phyloP scores from a whole-genome alignment of 176 grass and related monocot genomes.

The Aegilops longissima region DNA sequence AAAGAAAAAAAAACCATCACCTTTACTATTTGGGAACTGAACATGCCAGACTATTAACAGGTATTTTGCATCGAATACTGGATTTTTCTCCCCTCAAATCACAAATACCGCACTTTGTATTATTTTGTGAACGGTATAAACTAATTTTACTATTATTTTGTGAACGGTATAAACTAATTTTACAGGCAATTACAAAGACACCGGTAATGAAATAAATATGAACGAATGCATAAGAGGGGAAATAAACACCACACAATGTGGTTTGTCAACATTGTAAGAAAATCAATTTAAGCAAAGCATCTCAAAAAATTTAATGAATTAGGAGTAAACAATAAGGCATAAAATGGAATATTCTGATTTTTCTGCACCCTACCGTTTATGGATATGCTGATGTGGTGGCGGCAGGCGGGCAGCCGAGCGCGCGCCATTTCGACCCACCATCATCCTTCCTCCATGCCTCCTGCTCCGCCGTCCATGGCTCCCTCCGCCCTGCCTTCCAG shows the following conservation, averaged over 20 bases:
- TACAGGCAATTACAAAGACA: not conserved
- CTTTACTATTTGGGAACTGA: not conserved
- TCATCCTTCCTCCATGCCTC: not conserved
- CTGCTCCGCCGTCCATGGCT: conserved; percentile 22
- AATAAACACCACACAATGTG: not conserved
- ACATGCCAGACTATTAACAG: not conserved
- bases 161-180: not conserved
- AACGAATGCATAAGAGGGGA: not conserved
- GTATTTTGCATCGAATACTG: not conserved
- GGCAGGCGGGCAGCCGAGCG: not conserved
- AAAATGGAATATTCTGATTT: not conserved
- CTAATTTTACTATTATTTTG: not conserved
- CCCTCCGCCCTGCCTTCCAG: conserved; percentile 32
- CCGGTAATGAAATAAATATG: not conserved
- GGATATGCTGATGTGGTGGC: conserved; percentile 34
- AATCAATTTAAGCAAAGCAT: too few species aligned
- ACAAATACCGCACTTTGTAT: not conserved
- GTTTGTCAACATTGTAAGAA: too few species aligned
- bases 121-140: not conserved
- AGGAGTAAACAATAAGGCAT: not conserved
- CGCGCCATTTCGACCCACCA: conserved; percentile 27
- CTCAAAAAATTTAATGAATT: too few species aligned
- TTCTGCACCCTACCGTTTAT: not conserved
- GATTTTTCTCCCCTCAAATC: not conserved
- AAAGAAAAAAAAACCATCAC: not conserved